phyloP scores from a whole-genome alignment of 2,329 filamentous ascomycete species.

The Penicillium sp. region DNA sequence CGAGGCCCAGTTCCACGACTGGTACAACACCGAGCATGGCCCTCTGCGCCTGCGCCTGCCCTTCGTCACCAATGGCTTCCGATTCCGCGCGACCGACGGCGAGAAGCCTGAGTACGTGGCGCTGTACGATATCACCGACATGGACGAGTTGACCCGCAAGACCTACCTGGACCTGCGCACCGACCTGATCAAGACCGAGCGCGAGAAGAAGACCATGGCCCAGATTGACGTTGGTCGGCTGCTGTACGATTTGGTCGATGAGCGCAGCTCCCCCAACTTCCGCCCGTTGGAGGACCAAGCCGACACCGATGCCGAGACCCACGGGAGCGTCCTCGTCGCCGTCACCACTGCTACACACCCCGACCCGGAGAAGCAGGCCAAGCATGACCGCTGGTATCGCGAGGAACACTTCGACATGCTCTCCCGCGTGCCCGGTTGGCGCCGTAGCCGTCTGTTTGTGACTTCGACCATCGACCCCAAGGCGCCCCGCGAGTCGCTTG shows the following conservation, averaged over 20 bases:
- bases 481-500: slow-evolving; percentile 60
- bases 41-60: slow-evolving; percentile 75
- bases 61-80: slow-evolving; percentile 74
- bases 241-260: slow-evolving; percentile 68
- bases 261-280: slow-evolving; percentile 59
- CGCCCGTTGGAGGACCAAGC: slow-evolving; percentile 61
- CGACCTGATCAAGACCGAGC: slow-evolving; percentile 56
- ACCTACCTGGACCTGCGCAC: slow-evolving; percentile 61
- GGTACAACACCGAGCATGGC: slow-evolving; percentile 94
- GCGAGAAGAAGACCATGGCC: slow-evolving; percentile 63
- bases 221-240: slow-evolving; percentile 69
- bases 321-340: slow-evolving; percentile 63
- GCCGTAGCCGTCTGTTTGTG: slow-evolving; percentile 69
- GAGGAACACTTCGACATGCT: slow-evolving; percentile 75
- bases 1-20: slow-evolving; percentile 76
- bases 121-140: slow-evolving; percentile 77
- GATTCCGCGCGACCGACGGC: slow-evolving; percentile 69
- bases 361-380: slow-evolving; percentile 52
- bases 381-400: slow-evolving; percentile 68
- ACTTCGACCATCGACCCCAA: slow-evolving; percentile 64
- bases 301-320: slow-evolving; percentile 55
- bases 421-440: slow-evolving; percentile 75
- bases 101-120: slow-evolving; percentile 71
- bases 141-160: slow-evolving; percentile 65
- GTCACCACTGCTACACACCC: slow-evolving; percentile 62